A percentile compares a stretch with the other conserved stretches of the same genome.
Conservation (phyloP, 176 grass and related monocot genomes). For the Aegilops speltoides region DNA sequence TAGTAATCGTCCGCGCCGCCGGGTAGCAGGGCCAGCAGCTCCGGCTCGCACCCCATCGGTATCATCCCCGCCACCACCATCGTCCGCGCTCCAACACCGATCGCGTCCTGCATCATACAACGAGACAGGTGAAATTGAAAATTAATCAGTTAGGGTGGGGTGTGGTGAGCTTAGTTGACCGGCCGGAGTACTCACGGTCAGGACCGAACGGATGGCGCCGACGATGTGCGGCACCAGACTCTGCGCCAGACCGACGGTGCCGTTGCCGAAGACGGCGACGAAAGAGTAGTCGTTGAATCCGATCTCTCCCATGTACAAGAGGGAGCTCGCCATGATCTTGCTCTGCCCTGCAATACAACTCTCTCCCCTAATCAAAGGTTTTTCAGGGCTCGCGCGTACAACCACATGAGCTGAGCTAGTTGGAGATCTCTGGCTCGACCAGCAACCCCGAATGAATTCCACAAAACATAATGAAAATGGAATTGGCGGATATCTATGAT, state of each 20-base stretch:
- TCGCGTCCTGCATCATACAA: slow-evolving; percentile 14
- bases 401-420: too few species aligned
- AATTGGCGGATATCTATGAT: too few species aligned
- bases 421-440: neutral
- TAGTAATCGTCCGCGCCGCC: slow-evolving; percentile 41
- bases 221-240: slow-evolving; percentile 50
- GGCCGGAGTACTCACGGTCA: neutral
- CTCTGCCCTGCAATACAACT: neutral
- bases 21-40: slow-evolving; percentile 32
- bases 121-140: neutral
- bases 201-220: slow-evolving; percentile 32
- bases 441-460: neutral
- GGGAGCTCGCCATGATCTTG: slow-evolving; percentile 14
- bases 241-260: slow-evolving; percentile 18
- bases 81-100: slow-evolving; percentile 43
- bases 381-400: too few species aligned
- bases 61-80: slow-evolving; percentile 51
- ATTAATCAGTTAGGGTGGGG: neutral
- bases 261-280: slow-evolving; percentile 37
- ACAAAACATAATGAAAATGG: too few species aligned
- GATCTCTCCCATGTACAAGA: slow-evolving; percentile 58
- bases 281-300: slow-evolving; percentile 76
- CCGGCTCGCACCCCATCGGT: slow-evolving; percentile 53
- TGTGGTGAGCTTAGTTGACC: neutral
- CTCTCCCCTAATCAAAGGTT: neutral